Base-by-base conservation (phyloP, 2,329 filamentous ascomycete species). In the Penicillium sp. region DNA sequence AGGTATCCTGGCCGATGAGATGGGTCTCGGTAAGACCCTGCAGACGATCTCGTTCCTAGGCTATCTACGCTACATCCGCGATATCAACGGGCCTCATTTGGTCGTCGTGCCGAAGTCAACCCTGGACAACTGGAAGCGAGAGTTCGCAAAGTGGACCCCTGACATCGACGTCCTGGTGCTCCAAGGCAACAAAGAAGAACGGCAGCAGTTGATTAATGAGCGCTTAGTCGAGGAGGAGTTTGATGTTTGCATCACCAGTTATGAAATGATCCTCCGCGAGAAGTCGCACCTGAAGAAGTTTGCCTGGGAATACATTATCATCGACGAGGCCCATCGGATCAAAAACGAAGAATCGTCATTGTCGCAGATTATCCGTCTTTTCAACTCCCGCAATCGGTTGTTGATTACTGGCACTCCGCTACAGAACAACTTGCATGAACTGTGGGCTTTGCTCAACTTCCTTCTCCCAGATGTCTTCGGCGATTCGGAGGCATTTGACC, bases 221-320 rank as follows among this genome's bases (percentile, higher is more conserved):
- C 89, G 90, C 5, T 81, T 99, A n/a, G 82, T 95, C 18, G 90
- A 95, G 56, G 91, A 97, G 72, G 90, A 96, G 62, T 99, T 99
- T 65, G 94, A 99, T 67, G 93, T 97, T 18, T 97, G 93, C 77
- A 90, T 99, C 71, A 99, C 94, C 15, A 97, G 92, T 72, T 99
- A 99, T 77, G 94, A 99, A 74, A 97, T 99, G 93, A 91, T 99
- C 56, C 81, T 99, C 13, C 86, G 94, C 55, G 94, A 99, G 71
- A 97, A 99, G 78, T 81, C 89, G 1, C 91, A 96, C 64, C 75
- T 99, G 63, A 96, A 94, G 78, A 97, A 97, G 74, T 96, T 99
- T 72, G 92, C 94, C 0, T 99, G 94, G 94, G 93, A 99, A 73
- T 99, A 99, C 75, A 99, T 99, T 74, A 96, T 99, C 64, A 96